Evolutionary conservation across 129 eudicot genomes (phyloP).

Genomic region (Lactuca sativa): DNA sequence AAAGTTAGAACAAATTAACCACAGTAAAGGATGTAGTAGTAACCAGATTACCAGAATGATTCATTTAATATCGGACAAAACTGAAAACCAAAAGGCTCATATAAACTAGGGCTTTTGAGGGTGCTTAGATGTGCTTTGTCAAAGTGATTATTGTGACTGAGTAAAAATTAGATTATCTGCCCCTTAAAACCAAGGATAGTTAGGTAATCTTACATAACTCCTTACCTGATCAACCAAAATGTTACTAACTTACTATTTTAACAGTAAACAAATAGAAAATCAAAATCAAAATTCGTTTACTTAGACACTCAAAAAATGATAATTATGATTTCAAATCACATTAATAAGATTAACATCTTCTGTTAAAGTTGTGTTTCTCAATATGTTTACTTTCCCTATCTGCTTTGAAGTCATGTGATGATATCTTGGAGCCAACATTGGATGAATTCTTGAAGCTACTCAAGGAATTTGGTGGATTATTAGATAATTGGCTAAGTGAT

Average conservation of each 20-base stretch:
- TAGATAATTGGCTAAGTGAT: conserved; percentile 63
- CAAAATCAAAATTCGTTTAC: not conserved
- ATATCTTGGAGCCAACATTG: conserved; percentile 84
- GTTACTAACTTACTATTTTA: not conserved
- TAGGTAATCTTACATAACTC: not conserved
- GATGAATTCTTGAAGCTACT: conserved; percentile 62
- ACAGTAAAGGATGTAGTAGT: conserved; percentile 1
- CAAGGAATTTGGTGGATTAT: conserved; percentile 61
- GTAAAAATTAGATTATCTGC: too few species aligned
- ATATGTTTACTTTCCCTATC: conserved; percentile 9
- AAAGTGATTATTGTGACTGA: too few species aligned
- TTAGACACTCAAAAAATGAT: not conserved
- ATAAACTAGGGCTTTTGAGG: not conserved
- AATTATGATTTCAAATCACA: not conserved
- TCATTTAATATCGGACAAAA: not conserved
- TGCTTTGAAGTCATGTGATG: conserved; percentile 67
- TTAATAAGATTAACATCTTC: not conserved
- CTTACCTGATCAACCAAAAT: not conserved
- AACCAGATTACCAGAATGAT: not conserved
- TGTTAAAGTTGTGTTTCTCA: conserved; percentile 7
- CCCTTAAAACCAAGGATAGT: too few species aligned
- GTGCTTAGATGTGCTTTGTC: not conserved
- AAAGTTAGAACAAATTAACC: not conserved
- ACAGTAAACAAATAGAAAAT: not conserved
- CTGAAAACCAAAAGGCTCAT: conserved; percentile 5